phyloP scores from a whole-genome alignment of 257 asterid species.

The Cruciata laevipes region DNA sequence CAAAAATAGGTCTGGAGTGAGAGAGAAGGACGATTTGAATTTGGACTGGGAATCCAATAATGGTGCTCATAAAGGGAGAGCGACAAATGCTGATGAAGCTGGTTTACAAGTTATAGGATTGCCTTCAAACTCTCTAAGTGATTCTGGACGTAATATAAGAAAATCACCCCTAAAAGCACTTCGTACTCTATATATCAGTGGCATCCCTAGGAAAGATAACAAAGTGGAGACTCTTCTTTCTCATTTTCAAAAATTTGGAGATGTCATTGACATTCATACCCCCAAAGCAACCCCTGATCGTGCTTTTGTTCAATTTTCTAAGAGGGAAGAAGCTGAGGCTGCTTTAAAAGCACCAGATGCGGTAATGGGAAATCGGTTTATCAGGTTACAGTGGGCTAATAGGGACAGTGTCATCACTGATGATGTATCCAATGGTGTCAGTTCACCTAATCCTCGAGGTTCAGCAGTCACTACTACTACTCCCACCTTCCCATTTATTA shows the following conservation, averaged over 20 bases:
- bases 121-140: slow-evolving; percentile 41
- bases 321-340: slow-evolving; percentile 89
- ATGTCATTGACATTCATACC: slow-evolving; percentile 68
- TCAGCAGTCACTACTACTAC: slow-evolving; percentile 25
- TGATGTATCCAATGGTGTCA: slow-evolving; percentile 36
- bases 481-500: slow-evolving; percentile 30
- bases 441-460: slow-evolving; percentile 24
- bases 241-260: slow-evolving; percentile 91
- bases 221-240: slow-evolving; percentile 79
- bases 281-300: slow-evolving; percentile 53
- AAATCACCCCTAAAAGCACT: slow-evolving; percentile 70
- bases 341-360: slow-evolving; percentile 96
- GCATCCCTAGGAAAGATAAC: slow-evolving; percentile 81
- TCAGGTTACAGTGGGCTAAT: slow-evolving; percentile 96
- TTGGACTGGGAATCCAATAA: slow-evolving; percentile 33
- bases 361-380: slow-evolving; percentile 94
- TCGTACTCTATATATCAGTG: slow-evolving; percentile 71
- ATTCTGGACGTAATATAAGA: slow-evolving; percentile 40
- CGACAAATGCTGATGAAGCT: slow-evolving; percentile 33
- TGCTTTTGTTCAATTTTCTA: slow-evolving; percentile 89
- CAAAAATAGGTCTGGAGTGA: slow-evolving; percentile 38
- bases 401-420: slow-evolving; percentile 69
- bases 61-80: slow-evolving; percentile 36
- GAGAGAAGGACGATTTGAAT: slow-evolving; percentile 39
- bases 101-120: slow-evolving; percentile 36